phyloP scores from a whole-genome alignment of 2,329 filamentous ascomycete species.

The Aspergillus quadrilineatus region DNA sequence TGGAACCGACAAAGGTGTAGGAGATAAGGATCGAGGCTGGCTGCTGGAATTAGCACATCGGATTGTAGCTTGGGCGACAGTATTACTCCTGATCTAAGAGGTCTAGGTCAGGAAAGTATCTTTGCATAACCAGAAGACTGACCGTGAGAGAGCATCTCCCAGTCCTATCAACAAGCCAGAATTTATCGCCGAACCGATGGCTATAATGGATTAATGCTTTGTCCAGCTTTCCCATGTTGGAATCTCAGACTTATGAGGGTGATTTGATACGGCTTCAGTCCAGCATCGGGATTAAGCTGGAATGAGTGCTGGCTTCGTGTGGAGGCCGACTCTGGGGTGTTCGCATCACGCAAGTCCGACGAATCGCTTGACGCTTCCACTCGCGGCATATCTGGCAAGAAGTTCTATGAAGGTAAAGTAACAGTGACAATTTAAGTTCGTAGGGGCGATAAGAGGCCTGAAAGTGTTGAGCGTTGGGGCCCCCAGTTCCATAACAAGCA shows the following conservation, averaged over 20 bases:
- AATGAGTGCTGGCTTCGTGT: conserved; percentile 1
- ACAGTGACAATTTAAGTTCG: not conserved
- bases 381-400: not conserved
- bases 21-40: conserved; percentile 39
- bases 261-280: conserved; percentile 16
- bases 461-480: not conserved
- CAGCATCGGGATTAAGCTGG: conserved; percentile 9
- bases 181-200: conserved; percentile 33
- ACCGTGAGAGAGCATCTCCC: conserved; percentile 30
- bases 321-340: not conserved
- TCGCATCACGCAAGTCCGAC: not conserved
- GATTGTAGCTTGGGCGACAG: not conserved
- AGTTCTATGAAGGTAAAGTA: not conserved
- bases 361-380: not conserved
- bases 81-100: conserved; percentile 30
- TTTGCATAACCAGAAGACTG: conserved; percentile 6
- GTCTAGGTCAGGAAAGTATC: not conserved
- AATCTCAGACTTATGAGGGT: conserved; percentile 18
- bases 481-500: not conserved
- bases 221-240: not conserved
- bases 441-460: not conserved
- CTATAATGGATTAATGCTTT: conserved; percentile 16
- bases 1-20: conserved; percentile 36
- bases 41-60: conserved; percentile 17
- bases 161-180: conserved; percentile 33